Evolutionary conservation across 1,284 basidiomycete species (phyloP).

Genomic region (Marasmius tenuissimus): DNA sequence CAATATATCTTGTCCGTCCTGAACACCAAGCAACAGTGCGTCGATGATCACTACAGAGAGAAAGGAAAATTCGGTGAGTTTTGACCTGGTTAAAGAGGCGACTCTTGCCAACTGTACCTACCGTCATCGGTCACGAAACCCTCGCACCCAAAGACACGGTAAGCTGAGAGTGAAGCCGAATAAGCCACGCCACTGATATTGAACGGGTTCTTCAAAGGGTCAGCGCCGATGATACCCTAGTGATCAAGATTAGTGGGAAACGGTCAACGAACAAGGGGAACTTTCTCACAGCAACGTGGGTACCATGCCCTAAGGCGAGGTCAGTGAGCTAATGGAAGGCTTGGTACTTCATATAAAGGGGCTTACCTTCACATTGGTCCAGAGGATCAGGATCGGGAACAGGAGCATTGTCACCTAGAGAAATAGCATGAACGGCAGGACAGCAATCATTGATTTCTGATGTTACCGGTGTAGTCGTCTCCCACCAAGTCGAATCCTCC

Average conservation of each 20-base stretch:
- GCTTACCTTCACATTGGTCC: constrained; percentile 45
- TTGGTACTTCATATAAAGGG: not conserved
- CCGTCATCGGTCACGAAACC: constrained; percentile 46
- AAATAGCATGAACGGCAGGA: not conserved
- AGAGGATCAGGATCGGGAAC: constrained; percentile 23
- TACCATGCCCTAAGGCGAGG: constrained; percentile 47
- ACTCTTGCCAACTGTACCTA: constrained; percentile 18
- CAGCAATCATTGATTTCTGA: not conserved
- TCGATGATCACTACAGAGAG: constrained; percentile 42
- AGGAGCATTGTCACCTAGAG: constrained; percentile 9
- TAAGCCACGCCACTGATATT: constrained; percentile 55
- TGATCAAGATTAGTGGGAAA: not conserved
- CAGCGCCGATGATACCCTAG: constrained; percentile 62
- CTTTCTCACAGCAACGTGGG: constrained; percentile 52
- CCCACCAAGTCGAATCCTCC: constrained; percentile 58
- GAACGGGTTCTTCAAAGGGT: constrained; percentile 50
- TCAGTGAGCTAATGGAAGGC: not conserved
- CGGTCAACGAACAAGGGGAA: not conserved
- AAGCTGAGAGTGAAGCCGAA: constrained; percentile 42
- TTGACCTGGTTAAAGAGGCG: not conserved
- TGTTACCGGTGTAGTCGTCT: constrained; percentile 31
- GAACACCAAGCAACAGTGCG: constrained; percentile 45
- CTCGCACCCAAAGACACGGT: constrained; percentile 50
- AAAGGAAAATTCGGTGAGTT: not conserved
- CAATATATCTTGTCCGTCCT: constrained; percentile 57